Conservation (phyloP, 1,139 yeast genomes). For the Hyphopichia burtonii region DNA sequence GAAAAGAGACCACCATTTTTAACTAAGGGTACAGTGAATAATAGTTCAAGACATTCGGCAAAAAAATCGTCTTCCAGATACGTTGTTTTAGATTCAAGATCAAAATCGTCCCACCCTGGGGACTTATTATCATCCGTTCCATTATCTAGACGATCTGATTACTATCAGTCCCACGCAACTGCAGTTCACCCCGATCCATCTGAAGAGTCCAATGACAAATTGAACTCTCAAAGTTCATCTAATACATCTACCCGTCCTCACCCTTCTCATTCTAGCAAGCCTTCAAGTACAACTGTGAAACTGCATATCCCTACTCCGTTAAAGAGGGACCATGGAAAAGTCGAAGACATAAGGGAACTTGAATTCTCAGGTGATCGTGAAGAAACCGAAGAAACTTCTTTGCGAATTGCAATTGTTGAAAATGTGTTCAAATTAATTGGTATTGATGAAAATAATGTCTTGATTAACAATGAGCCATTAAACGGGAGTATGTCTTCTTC, state of each 20-base stretch:
- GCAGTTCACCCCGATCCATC: background rate
- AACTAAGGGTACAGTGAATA: background rate
- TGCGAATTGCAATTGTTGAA: constrained; percentile 71
- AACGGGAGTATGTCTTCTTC: constrained; percentile 20
- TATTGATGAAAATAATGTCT: constrained; percentile 39
- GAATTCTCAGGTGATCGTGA: constrained; percentile 59
- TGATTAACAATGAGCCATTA: constrained; percentile 7
- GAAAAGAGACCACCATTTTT: background rate
- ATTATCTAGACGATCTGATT: constrained; percentile 51
- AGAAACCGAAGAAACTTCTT: constrained; percentile 73
- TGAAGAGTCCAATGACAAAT: background rate
- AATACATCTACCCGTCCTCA: background rate
- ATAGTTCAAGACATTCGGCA: constrained; percentile 5
- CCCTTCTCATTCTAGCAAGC: background rate
- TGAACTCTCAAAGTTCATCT: background rate
- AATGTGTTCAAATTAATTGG: constrained; percentile 75
- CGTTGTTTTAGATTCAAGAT: constrained; percentile 61
- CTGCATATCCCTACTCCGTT: background rate
- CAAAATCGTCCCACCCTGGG: constrained; percentile 70
- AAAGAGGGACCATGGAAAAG: constrained; percentile 1
- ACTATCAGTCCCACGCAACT: constrained; percentile 5
- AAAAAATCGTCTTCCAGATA: constrained; percentile 50
- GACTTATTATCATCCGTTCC: constrained; percentile 84
- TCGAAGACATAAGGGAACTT: constrained; percentile 31
- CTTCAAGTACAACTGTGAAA: background rate